Conservation (phyloP, 1,139 yeast genomes). For the Scheffersomyces lignicola region DNA sequence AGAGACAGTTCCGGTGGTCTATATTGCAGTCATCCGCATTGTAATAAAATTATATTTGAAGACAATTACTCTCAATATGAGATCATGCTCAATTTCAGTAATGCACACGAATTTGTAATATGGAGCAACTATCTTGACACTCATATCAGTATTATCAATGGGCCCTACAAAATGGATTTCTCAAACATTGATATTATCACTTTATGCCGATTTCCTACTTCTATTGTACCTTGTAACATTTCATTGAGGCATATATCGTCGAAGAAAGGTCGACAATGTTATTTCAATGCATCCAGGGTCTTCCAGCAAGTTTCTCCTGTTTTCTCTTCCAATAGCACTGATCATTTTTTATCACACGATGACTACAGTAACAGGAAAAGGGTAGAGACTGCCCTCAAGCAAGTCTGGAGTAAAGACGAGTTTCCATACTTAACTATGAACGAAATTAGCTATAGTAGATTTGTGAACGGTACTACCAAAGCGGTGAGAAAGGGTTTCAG, state of each 20-base stretch:
- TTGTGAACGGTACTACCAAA: no score
- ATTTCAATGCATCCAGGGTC: slow-evolving; percentile 8
- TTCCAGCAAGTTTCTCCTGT: no score
- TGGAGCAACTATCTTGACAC: slow-evolving; percentile 44
- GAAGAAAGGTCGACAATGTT: slow-evolving; percentile 7
- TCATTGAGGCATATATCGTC: slow-evolving; percentile 6
- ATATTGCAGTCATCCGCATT: slow-evolving; percentile 25
- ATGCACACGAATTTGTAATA: slow-evolving; percentile 29
- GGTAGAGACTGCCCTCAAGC: background rate
- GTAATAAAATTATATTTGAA: slow-evolving; percentile 50
- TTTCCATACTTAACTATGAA: background rate
- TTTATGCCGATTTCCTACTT: slow-evolving; percentile 14
- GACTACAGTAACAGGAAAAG: background rate
- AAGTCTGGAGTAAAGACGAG: slow-evolving; percentile 1
- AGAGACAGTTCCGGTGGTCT: slow-evolving; percentile 39
- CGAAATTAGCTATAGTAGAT: background rate
- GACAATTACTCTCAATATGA: slow-evolving; percentile 42
- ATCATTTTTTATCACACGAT: slow-evolving; percentile 1
- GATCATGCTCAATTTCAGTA: slow-evolving; percentile 37
- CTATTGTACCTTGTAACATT: slow-evolving; percentile 12
- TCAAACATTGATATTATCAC: slow-evolving; percentile 14
- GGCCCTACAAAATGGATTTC: slow-evolving; percentile 38
- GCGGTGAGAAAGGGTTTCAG: background rate
- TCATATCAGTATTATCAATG: slow-evolving; percentile 39
- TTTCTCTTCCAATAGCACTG: no score